phyloP scores from a whole-genome alignment of 176 grass and related monocot species.

The Triticum timopheevii region DNA sequence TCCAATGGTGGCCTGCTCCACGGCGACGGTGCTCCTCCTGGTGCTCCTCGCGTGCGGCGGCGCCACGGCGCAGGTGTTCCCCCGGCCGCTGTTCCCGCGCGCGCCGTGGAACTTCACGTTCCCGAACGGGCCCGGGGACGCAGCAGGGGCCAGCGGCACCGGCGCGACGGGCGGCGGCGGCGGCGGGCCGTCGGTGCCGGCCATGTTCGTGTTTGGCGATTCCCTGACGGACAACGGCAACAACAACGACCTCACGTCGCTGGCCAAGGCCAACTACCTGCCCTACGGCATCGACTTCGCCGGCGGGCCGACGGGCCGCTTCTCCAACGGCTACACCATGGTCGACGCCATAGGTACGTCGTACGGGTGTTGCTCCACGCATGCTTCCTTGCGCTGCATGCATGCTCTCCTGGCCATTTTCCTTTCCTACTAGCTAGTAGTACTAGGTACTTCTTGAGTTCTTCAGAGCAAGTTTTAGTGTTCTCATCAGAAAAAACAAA shows the following conservation, averaged over 20 bases:
- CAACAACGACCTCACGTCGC: slow-evolving; percentile 78
- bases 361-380: background rate
- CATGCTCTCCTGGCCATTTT: background rate
- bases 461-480: background rate
- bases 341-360: slow-evolving; percentile 60
- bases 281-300: slow-evolving; percentile 97
- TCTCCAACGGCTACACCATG: slow-evolving; percentile 98
- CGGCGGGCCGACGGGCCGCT: slow-evolving; percentile 74
- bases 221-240: slow-evolving; percentile 94
- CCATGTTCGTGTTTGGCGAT: slow-evolving; percentile 98
- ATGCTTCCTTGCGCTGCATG: background rate
- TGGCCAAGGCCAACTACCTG: slow-evolving; percentile 89
- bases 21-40: background rate
- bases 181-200: slow-evolving; percentile 28
- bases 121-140: slow-evolving; percentile 35
- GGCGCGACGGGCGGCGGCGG: background rate
- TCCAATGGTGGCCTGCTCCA: slow-evolving; percentile 10
- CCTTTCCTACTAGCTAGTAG: background rate
- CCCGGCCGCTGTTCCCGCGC: slow-evolving; percentile 36
- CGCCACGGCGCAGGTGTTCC: slow-evolving; percentile 39
- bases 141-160: background rate
- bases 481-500: too few species aligned
- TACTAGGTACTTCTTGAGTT: background rate
- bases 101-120: slow-evolving; percentile 51
- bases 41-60: slow-evolving; percentile 8